Conservation (phyloP, 345 rosid species). For the Populus nigra region DNA sequence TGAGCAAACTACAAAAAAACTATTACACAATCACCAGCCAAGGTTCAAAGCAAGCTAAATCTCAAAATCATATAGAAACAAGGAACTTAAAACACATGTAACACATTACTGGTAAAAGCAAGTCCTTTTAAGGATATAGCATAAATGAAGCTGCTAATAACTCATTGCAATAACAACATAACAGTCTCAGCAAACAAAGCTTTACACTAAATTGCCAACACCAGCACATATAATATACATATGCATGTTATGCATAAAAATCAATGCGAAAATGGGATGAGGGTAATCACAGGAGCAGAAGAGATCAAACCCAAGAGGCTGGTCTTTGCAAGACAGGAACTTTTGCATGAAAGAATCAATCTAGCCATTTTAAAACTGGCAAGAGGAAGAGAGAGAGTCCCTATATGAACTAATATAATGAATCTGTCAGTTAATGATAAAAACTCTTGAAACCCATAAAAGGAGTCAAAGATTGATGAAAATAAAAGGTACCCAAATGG, state of each 20-base stretch:
- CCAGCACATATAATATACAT: neutral
- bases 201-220: neutral
- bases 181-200: neutral
- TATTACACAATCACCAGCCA: neutral
- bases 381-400: neutral
- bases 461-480: neutral
- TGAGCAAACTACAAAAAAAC: neutral
- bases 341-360: slow-evolving; percentile 74
- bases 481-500: slow-evolving; percentile 19
- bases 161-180: neutral
- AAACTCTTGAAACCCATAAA: neutral
- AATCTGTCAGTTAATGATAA: slow-evolving; percentile 6
- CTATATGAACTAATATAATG: neutral
- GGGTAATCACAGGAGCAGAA: slow-evolving; percentile 73
- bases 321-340: slow-evolving; percentile 64
- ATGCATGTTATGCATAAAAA: neutral
- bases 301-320: slow-evolving; percentile 75
- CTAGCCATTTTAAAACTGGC: slow-evolving; percentile 57
- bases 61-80: slow-evolving; percentile 2
- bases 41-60: neutral
- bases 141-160: neutral
- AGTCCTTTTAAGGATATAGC: neutral
- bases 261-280: slow-evolving; percentile 4
- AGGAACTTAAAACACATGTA: neutral
- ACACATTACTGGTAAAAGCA: neutral